phyloP scores from a whole-genome alignment of 768 basidiomycete species.

The Boletellus sp. region DNA sequence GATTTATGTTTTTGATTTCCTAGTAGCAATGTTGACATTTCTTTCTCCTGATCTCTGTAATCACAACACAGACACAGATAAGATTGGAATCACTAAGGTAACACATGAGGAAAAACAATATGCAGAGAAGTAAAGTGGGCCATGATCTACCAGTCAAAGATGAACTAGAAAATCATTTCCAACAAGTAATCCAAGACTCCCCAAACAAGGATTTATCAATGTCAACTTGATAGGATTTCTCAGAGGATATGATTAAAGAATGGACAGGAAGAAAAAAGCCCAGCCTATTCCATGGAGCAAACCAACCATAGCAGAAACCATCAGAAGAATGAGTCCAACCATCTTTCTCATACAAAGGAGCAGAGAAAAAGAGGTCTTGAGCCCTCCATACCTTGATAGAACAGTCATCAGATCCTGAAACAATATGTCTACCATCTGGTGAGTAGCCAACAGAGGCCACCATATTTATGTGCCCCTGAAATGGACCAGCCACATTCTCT shows the following conservation, averaged over 20 bases:
- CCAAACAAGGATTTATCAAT: not conserved
- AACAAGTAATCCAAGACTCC: not conserved
- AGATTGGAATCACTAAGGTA: no score
- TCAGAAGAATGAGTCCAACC: not conserved
- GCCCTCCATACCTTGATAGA: not conserved
- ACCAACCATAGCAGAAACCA: not conserved
- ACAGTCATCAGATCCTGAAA: not conserved
- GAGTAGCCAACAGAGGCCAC: not conserved
- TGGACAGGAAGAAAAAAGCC: not conserved
- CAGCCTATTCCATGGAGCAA: not conserved
- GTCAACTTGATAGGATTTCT: not conserved
- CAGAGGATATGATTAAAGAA: not conserved
- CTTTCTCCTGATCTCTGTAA: no score
- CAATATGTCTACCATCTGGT: not conserved
- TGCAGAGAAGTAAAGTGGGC: no score
- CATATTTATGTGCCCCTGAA: not conserved
- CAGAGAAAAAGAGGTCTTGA: not conserved
- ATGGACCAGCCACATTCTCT: not conserved
- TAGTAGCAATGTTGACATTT: no score
- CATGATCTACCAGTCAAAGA: no score
- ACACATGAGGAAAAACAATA: no score
- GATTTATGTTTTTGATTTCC: no score
- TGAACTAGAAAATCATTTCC: not conserved
- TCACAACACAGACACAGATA: no score
- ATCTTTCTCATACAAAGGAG: not conserved